phyloP scores from a whole-genome alignment of 192 early-diverging fungal genomes.

The Backusella liffmaniae region DNA sequence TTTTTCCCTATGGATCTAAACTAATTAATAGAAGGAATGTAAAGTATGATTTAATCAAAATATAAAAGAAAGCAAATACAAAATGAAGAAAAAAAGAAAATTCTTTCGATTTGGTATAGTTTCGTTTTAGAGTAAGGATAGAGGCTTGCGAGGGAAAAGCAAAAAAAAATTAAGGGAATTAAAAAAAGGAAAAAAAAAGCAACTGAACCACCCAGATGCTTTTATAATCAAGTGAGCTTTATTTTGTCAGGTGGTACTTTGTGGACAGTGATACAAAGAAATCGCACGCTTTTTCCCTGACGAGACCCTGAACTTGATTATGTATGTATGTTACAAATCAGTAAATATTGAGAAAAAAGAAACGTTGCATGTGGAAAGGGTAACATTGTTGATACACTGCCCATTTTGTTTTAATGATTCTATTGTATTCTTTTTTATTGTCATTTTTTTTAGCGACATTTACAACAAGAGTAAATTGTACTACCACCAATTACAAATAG shows the following conservation, averaged over 20 bases:
- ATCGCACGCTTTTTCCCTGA: conserved; percentile 15
- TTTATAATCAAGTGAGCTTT: conserved; percentile 7
- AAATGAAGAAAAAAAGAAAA: conserved; percentile 3
- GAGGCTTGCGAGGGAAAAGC: neutral
- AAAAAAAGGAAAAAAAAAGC: conserved; percentile 9
- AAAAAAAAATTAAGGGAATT: conserved; percentile 4
- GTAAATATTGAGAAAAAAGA: neutral
- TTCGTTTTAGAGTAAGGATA: neutral
- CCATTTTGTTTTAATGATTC: neutral
- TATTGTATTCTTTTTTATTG: neutral
- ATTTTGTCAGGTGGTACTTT: conserved; percentile 9
- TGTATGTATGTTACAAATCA: conserved; percentile 1
- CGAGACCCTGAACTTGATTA: conserved; percentile 12
- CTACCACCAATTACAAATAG: neutral
- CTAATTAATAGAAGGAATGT: neutral
- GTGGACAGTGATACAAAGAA: neutral
- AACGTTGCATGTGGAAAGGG: neutral
- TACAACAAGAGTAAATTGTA: conserved; percentile 3
- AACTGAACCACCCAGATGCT: conserved; percentile 5
- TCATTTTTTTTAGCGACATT: neutral
- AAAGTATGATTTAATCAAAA: neutral
- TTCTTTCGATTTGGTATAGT: conserved; percentile 1
- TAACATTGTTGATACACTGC: neutral
- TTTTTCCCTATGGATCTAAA: neutral
- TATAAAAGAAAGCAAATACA: conserved; percentile 1